phyloP scores from a whole-genome alignment of 1,139 yeast genomes.

The Scheffersomyces titani region DNA sequence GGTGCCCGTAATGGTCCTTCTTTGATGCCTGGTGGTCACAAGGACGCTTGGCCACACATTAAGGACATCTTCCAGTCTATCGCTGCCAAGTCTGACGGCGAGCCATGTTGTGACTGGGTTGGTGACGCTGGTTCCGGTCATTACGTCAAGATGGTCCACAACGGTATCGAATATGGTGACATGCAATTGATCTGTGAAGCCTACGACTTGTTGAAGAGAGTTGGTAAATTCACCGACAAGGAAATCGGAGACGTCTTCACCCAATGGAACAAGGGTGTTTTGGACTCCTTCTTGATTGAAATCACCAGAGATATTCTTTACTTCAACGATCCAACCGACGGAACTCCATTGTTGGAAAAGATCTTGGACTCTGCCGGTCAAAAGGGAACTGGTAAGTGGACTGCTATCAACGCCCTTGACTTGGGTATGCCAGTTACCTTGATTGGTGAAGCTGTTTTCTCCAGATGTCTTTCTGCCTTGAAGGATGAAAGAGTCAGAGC shows the following conservation, averaged over 20 bases:
- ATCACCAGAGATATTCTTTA: conserved; percentile 94
- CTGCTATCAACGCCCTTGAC: conserved; percentile 96
- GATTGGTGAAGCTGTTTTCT: conserved; percentile 97
- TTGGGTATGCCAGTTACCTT: conserved; percentile 98
- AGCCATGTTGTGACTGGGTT: conserved; percentile 99
- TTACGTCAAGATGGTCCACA: conserved; percentile 99
- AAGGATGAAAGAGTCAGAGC: conserved; percentile 91
- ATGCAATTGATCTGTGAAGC: conserved; percentile 99
- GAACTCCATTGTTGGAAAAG: conserved; percentile 92
- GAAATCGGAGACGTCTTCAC: conserved; percentile 94
- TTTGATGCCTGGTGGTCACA: conserved; percentile 99
- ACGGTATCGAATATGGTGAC: conserved; percentile 99
- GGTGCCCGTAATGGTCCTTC: conserved; percentile 99
- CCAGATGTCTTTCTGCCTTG: conserved; percentile 93
- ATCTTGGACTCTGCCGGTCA: conserved; percentile 97
- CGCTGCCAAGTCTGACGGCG: conserved; percentile 95
- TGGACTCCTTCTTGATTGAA: conserved; percentile 96
- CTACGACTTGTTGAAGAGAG: conserved; percentile 92
- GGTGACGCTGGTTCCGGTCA: conserved; percentile 99
- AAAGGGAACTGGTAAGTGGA: conserved; percentile 99
- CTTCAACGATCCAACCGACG: conserved; percentile 82
- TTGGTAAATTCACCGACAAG: conserved; percentile 85
- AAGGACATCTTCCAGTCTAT: conserved; percentile 95
- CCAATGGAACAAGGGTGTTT: conserved; percentile 95
- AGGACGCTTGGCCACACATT: conserved; percentile 98